phyloP scores from a whole-genome alignment of 2,329 filamentous ascomycete genomes.

The Venturia pyrina region DNA sequence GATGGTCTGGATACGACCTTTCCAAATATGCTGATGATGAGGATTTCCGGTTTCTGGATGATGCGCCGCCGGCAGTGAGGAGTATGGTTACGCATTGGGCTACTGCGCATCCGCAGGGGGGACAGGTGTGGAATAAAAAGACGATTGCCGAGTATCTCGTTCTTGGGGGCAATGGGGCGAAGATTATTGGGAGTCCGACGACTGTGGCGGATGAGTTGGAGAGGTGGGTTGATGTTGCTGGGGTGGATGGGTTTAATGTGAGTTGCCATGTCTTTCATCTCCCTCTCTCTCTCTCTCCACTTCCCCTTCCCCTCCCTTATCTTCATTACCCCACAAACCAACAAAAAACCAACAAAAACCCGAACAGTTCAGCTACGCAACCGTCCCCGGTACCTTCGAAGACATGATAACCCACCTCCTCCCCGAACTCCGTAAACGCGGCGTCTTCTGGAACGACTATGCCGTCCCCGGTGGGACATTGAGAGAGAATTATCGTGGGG shows the following conservation, averaged over 20 bases:
- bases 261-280: too few relatives aligned
- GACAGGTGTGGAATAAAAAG: slow-evolving; percentile 19
- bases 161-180: slow-evolving; percentile 19
- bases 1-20: slow-evolving; percentile 52
- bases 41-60: slow-evolving; percentile 35
- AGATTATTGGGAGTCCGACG: slow-evolving; percentile 28
- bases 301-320: background rate
- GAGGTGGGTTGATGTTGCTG: slow-evolving; percentile 7
- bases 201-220: slow-evolving; percentile 8
- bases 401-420: slow-evolving; percentile 19
- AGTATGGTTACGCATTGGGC: slow-evolving; percentile 22
- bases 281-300: background rate
- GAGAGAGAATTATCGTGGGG: slow-evolving; percentile 35
- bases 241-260: slow-evolving; percentile 7
- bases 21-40: slow-evolving; percentile 48
- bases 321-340: background rate
- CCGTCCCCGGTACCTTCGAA: slow-evolving; percentile 18
- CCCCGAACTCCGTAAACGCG: slow-evolving; percentile 19
- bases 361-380: slow-evolving; percentile 14
- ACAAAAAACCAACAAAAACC: background rate
- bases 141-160: slow-evolving; percentile 22
- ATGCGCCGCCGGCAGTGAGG: slow-evolving; percentile 22
- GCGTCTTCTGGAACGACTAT: slow-evolving; percentile 26
- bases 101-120: slow-evolving; percentile 15
- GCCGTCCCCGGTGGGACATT: slow-evolving; percentile 28